Base-by-base conservation (phyloP, 768 basidiomycete species). In the Pleurotus sapidus region DNA sequence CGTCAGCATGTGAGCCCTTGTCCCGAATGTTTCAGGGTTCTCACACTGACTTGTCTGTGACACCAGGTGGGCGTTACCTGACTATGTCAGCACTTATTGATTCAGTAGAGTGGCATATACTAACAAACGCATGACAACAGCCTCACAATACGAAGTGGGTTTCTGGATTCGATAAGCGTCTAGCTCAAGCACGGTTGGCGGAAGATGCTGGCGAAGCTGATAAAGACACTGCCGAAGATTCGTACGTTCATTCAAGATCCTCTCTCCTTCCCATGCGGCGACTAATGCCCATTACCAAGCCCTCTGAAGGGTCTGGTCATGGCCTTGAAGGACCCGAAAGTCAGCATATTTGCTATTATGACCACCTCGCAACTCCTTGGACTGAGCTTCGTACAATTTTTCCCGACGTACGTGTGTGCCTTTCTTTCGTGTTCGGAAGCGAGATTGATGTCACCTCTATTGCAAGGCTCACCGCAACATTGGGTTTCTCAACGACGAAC, bases 141-240 rank as follows among this genome's bases (percentile, higher is more conserved):
- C 84, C 83, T 2, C 60, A 81, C 59, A 89, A 88, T 63, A 88
- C 86, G 0, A 72, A 73, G 34, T 88, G 86, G 85, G 65, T 88
- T 27, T 71, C 73, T 11, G 64, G 74, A 0, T 68, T 71, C 7
- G 80, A 87, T 57, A 74, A 76, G 17, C 78, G 76, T 25, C 73
- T 88, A n/a, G 86, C 86, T 3, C 85, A 86, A 66, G 80, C 78
- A 14, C 82, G 86, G 12, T 78, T 88, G 14, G 82, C 86, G 0
- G 87, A 88, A 62, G 86, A 88, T 63, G 83, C 81, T 7, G 84
- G 85, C 11, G 85, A 87, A 70, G 85, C 85, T 0, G 86, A 88
- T 61, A 69, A 78, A 61, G 86, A 88, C 60, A 78, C 77, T n/a
- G 65, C 65, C 0, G 69, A 76, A 27, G 84, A 83, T 55, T 82